Percentiles rank a stretch among this genome's conserved stretches.
These are phyloP conservation scores for Moricandia moricandioides DNA, from an alignment of 345 rosid species.

Conservation along the genomic window DNA sequence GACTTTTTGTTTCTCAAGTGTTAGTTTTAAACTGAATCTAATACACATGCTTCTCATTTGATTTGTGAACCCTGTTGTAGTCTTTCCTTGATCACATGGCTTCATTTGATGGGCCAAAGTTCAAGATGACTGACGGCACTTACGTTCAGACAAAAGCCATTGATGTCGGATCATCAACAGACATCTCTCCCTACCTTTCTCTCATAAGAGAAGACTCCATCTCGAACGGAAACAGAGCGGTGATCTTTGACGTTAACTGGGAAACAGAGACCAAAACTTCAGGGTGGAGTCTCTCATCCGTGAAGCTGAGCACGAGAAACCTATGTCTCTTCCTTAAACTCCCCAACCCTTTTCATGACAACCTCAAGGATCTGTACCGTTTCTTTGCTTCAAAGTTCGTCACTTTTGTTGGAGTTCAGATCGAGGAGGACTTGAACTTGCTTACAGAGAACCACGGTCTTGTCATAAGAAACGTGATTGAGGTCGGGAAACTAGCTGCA, in stretches of 20 bases:
- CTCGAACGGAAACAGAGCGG: slow-evolving; percentile 16
- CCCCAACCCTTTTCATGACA: slow-evolving; percentile 23
- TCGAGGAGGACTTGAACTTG: slow-evolving; percentile 30
- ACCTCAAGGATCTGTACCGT: slow-evolving; percentile 26
- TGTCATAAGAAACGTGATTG: slow-evolving; percentile 24
- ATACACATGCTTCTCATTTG: neutral
- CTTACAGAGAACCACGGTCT: slow-evolving; percentile 31
- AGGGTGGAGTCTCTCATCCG: slow-evolving; percentile 23
- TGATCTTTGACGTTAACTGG: slow-evolving; percentile 31
- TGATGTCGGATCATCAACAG: slow-evolving; percentile 25
- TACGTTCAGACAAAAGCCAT: slow-evolving; percentile 32
- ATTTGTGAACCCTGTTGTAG: neutral
- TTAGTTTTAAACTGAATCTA: neutral
- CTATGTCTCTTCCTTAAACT: slow-evolving; percentile 29
- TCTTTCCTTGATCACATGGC: slow-evolving; percentile 17
- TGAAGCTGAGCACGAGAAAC: slow-evolving; percentile 33
- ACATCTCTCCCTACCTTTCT: slow-evolving; percentile 31
- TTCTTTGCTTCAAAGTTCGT: slow-evolving; percentile 37
- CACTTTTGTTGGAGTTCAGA: slow-evolving; percentile 34
- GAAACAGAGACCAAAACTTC: slow-evolving; percentile 11
- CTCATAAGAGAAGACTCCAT: slow-evolving; percentile 31
- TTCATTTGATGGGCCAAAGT: slow-evolving; percentile 34
- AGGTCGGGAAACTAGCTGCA: slow-evolving; percentile 28
- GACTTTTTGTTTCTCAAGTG: neutral
- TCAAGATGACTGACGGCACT: slow-evolving; percentile 33